These are phyloP conservation scores for Claviceps digitariae DNA, from an alignment of 2,329 filamentous ascomycete genomes.

Conservation along the genomic window DNA sequence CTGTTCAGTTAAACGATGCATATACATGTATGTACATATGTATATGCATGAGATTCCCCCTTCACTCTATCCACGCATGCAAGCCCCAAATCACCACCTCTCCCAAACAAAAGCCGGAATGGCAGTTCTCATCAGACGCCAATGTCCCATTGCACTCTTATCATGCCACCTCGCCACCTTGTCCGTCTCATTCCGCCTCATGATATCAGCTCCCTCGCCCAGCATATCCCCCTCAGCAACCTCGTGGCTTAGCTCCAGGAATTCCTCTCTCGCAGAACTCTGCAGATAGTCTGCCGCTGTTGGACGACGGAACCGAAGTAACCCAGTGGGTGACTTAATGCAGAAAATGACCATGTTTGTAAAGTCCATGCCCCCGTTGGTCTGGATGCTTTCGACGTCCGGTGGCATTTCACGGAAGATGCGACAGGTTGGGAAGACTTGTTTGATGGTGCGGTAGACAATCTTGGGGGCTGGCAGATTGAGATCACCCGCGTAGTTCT, in stretches of 20 bases:
- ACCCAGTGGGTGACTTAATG: constrained; percentile 39
- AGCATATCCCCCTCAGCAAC: constrained; percentile 39
- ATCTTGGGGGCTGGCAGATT: constrained; percentile 60
- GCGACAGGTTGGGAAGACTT: constrained; percentile 79
- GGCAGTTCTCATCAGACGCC: constrained; percentile 80
- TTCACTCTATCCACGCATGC: not conserved
- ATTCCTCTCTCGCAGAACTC: constrained; percentile 55
- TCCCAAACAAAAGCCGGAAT: constrained; percentile 73
- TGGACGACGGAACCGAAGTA: constrained; percentile 54
- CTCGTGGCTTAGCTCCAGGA: constrained; percentile 60
- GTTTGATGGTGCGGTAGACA: constrained; percentile 67
- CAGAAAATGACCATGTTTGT: constrained; percentile 97
- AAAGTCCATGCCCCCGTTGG: constrained; percentile 51
- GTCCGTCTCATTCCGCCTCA: constrained; percentile 50
- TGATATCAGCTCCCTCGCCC: constrained; percentile 32
- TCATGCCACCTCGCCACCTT: constrained; percentile 60
- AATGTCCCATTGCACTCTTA: constrained; percentile 70
- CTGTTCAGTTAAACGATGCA: no score
- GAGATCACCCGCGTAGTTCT: constrained; percentile 94
- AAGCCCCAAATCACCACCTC: constrained; percentile 46
- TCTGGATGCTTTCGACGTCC: constrained; percentile 31
- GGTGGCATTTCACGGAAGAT: constrained; percentile 69
- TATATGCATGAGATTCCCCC: no score
- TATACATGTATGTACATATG: no score
- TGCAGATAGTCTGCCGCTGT: constrained; percentile 53